A percentile compares a stretch with the other conserved stretches of the same genome.
Evolutionary conservation across 345 rosid species (phyloP).

Genomic region (Boechera retrofracta): DNA sequence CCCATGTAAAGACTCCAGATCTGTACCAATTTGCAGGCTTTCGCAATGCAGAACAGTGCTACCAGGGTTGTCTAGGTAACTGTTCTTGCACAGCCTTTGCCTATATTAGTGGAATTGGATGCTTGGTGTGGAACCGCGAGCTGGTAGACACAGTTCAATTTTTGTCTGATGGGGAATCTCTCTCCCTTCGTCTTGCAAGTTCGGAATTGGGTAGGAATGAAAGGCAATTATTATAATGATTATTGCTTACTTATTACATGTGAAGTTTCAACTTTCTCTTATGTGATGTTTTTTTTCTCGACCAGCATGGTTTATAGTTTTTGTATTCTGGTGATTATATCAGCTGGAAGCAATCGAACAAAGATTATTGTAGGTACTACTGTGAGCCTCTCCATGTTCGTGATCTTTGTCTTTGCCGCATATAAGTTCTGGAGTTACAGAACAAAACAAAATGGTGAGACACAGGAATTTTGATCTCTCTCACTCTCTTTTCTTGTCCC

Average conservation of each 20-base stretch:
- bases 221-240: slow-evolving; percentile 2
- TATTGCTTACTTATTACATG: neutral
- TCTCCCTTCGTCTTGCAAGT: slow-evolving; percentile 32
- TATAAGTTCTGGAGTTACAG: slow-evolving; percentile 25
- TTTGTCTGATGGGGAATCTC: slow-evolving; percentile 26
- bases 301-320: slow-evolving; percentile 2
- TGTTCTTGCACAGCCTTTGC: slow-evolving; percentile 37
- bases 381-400: slow-evolving; percentile 26
- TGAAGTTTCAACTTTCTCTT: slow-evolving; percentile 2
- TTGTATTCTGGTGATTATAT: slow-evolving; percentile 10
- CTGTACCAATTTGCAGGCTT: slow-evolving; percentile 2
- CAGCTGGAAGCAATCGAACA: slow-evolving; percentile 35
- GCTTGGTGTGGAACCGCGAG: slow-evolving; percentile 37
- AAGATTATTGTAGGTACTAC: slow-evolving; percentile 9
- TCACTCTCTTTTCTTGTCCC: neutral
- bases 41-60: slow-evolving; percentile 7
- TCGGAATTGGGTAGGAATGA: slow-evolving; percentile 37
- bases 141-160: slow-evolving; percentile 35
- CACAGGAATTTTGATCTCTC: neutral
- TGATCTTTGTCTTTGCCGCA: slow-evolving; percentile 18
- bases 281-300: neutral
- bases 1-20: slow-evolving; percentile 24
- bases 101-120: slow-evolving; percentile 39
- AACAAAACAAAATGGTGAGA: slow-evolving; percentile 28
- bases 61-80: slow-evolving; percentile 21